Percentiles rank a stretch among this genome's conserved stretches.
Conservation (phyloP, 2,329 filamentous ascomycete species). For the Leptographium wingfieldii region DNA sequence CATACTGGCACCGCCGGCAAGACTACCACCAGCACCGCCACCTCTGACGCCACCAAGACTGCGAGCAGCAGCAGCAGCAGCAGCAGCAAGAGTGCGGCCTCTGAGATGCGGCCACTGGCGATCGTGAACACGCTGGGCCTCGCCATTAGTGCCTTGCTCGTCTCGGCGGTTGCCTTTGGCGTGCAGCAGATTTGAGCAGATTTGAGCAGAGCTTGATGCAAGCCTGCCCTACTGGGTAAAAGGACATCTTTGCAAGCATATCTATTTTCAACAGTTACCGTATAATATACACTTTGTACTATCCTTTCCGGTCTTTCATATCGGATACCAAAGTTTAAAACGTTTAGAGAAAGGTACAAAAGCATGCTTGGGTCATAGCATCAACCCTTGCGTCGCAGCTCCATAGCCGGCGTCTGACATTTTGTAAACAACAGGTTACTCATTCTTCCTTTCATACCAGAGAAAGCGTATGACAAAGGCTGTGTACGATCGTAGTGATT, state of each 20-base stretch:
- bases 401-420: too few relatives aligned
- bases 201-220: neutral
- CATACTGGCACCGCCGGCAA: neutral
- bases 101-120: neutral
- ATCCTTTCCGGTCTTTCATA: neutral
- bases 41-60: neutral
- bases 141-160: neutral
- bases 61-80: neutral
- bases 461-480: too few relatives aligned
- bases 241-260: neutral
- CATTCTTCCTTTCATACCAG: neutral
- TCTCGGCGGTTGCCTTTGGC: neutral
- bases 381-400: too few relatives aligned
- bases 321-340: too few relatives aligned
- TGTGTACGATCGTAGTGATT: too few relatives aligned
- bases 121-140: constrained; percentile 1
- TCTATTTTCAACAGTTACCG: neutral
- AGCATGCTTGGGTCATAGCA: too few relatives aligned
- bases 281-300: neutral
- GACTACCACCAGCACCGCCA: neutral
- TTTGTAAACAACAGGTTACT: too few relatives aligned
- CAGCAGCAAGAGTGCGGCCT: neutral
- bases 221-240: neutral
- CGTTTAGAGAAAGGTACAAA: too few relatives aligned
- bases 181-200: constrained; percentile 1